Conservation (phyloP, 2,329 filamentous ascomycete genomes). For the Neofusicoccum sp. region DNA sequence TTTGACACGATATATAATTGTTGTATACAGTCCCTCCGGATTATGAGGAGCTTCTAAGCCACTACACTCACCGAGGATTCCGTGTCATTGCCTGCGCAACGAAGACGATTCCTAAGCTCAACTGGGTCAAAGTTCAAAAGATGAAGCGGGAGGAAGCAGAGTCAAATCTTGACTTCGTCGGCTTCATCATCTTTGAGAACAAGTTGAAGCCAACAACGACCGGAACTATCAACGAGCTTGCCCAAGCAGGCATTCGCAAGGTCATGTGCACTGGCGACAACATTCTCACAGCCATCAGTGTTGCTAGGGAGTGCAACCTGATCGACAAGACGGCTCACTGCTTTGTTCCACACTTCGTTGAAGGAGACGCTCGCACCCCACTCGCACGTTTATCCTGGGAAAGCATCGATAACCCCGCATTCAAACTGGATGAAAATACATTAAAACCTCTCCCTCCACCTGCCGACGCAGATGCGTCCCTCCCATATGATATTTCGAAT, state of each 20-base stretch:
- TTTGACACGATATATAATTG: conserved; percentile 37
- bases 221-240: conserved; percentile 76
- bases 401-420: conserved; percentile 83
- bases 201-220: conserved; percentile 89
- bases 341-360: conserved; percentile 84
- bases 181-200: conserved; percentile 98
- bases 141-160: conserved; percentile 87
- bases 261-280: conserved; percentile 99
- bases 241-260: conserved; percentile 77
- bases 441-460: conserved; percentile 74
- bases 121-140: conserved; percentile 92
- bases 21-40: conserved; percentile 66
- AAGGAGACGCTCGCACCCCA: conserved; percentile 73
- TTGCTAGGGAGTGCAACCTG: conserved; percentile 84
- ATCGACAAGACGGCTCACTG: conserved; percentile 80
- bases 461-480: conserved; percentile 71
- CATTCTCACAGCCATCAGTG: conserved; percentile 93
- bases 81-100: conserved; percentile 94
- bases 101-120: conserved; percentile 81
- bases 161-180: conserved; percentile 78
- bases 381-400: conserved; percentile 81
- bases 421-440: conserved; percentile 74
- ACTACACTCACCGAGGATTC: conserved; percentile 94
- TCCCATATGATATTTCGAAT: conserved; percentile 81
- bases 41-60: conserved; percentile 83